phyloP scores from a whole-genome alignment of 768 basidiomycete genomes.

The Podaxis mareebaensis region DNA sequence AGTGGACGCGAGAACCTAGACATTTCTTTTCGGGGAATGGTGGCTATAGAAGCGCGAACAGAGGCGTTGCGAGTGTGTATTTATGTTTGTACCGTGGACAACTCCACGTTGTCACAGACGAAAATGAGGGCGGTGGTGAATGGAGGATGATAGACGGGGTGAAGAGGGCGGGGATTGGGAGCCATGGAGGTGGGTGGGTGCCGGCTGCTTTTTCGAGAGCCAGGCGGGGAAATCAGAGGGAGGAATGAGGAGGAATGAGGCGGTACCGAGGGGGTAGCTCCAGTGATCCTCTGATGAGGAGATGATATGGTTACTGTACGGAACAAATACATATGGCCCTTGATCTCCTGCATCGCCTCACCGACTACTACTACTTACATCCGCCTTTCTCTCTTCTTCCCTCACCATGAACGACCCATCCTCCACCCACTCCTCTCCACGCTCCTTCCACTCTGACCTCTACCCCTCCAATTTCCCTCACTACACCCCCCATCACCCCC shows the following conservation, averaged over 20 bases:
- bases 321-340: constrained; percentile 20
- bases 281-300: constrained; percentile 14
- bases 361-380: background rate
- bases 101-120: background rate
- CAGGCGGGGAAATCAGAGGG: background rate
- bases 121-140: background rate
- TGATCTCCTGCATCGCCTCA: constrained; percentile 18
- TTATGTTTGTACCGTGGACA: background rate
- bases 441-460: constrained; percentile 27
- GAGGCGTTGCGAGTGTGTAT: too few relatives aligned
- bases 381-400: background rate
- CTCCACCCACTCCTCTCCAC: constrained; percentile 36
- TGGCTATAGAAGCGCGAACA: background rate
- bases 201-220: background rate
- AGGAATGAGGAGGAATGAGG: background rate
- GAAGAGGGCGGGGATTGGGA: background rate
- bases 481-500: constrained; percentile 15
- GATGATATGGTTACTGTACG: constrained; percentile 15
- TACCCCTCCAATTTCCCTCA: constrained; percentile 18
- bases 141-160: background rate
- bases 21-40: background rate
- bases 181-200: background rate
- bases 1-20: background rate
- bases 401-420: constrained; percentile 26
- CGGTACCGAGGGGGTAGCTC: background rate